Evolutionary conservation across 2,329 filamentous ascomycete species (phyloP), one percentile per base, ranked within the genome.

Genomic region (Huntiella decipiens): DNA sequence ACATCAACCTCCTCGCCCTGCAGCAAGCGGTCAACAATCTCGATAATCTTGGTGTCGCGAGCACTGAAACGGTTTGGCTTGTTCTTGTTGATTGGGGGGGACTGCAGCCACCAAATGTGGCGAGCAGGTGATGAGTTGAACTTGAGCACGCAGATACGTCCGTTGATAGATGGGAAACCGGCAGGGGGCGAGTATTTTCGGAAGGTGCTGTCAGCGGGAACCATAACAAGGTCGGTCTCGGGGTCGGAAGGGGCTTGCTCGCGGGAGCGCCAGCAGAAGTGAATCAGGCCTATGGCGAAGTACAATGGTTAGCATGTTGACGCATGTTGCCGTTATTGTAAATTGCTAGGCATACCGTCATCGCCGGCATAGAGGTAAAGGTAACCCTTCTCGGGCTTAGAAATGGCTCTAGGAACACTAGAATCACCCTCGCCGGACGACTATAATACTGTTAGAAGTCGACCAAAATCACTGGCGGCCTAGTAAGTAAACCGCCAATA

Each of bases 241-340:
- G 87, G 80, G 39, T 43, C 16, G 49, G 82, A 66, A 52, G 81
- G 74, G 53, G 84, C 63, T 16, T 78, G 67, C 49, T 75, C 73
- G 53, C 91, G 80, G 56, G 83, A 78, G 53, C 87, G 81, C 92
- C 92, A 98, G 73, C 87, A 95, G 66, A 98, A 94, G 66, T 95
- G 87, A 51, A 93, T 71, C 50, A 98, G 74, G 44, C 95, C 82
- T 86, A 53, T 22, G 12, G 33, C 13, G 11, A 36, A n/a, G 28
- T 22, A 4, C 35, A 19, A 45, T 41, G 51, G 43, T 46, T 43
- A 47, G 45, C 11, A 33, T 15, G 36, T 37, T 15, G 17, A 16
- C 32, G 31, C 12, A 19, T 17, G 16, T 28, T 28, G 7, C 3
- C 8, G 22, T 28, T 10, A 10, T 10, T 28, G 2, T 28, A 10